Percentiles rank a stretch among this genome's conserved stretches.
These are phyloP conservation scores for Citrus medica DNA, from an alignment of 345 rosid genomes.

Conservation along the genomic window DNA sequence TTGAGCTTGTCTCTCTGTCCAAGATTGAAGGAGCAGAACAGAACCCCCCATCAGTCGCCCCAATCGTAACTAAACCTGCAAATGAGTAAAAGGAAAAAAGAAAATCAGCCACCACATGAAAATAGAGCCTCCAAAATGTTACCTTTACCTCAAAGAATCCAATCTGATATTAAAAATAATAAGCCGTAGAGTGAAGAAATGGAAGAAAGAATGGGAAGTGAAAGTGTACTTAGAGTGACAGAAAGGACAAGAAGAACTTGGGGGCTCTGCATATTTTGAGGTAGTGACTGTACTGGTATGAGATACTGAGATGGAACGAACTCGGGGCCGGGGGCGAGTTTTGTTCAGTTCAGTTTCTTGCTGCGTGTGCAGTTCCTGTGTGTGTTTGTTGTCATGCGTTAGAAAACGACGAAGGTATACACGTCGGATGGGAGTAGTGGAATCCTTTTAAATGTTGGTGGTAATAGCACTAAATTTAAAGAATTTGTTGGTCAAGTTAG, in stretches of 20 bases:
- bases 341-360: background rate
- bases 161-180: background rate
- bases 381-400: background rate
- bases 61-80: constrained; percentile 39
- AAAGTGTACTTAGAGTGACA: constrained; percentile 8
- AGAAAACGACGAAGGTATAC: background rate
- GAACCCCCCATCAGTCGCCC: constrained; percentile 52
- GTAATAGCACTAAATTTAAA: background rate
- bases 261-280: background rate
- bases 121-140: background rate
- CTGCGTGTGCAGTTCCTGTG: background rate
- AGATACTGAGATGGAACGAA: background rate
- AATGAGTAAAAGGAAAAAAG: background rate
- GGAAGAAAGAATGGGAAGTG: background rate
- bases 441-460: background rate
- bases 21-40: constrained; percentile 59
- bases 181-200: background rate
- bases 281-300: background rate
- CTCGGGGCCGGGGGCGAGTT: background rate
- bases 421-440: background rate
- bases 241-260: constrained; percentile 2
- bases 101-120: background rate
- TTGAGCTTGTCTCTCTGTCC: constrained; percentile 32
- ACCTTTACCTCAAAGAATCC: background rate
- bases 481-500: background rate